phyloP scores from a whole-genome alignment of 176 grass and related monocot species.

The Ensete glaucum region DNA sequence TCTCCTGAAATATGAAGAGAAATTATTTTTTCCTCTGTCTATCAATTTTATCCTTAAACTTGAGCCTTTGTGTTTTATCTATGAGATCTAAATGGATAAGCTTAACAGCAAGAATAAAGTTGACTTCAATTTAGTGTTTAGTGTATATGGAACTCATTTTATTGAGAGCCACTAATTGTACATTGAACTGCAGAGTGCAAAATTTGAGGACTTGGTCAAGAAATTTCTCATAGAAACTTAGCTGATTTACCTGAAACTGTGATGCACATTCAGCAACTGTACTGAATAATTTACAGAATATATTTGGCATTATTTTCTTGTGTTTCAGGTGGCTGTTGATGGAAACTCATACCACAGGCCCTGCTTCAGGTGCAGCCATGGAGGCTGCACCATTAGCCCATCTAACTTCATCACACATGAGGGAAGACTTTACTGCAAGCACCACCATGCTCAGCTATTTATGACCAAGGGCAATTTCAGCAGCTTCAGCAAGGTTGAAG shows the following conservation, averaged over 20 bases:
- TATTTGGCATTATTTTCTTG: not conserved
- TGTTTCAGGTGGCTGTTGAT: conserved; percentile 60
- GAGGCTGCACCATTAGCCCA: conserved; percentile 71
- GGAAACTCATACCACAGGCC: conserved; percentile 78
- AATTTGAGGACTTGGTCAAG: too few relatives aligned
- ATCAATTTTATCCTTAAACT: too few relatives aligned
- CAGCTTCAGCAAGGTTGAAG: conserved; percentile 38
- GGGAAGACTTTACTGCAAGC: conserved; percentile 85
- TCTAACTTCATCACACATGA: conserved; percentile 79
- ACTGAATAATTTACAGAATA: not conserved
- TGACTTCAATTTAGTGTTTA: too few relatives aligned
- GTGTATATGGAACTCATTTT: too few relatives aligned
- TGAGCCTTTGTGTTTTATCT: too few relatives aligned
- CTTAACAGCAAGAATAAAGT: too few relatives aligned
- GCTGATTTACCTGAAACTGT: not conserved
- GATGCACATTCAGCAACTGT: not conserved
- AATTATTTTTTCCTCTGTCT: too few relatives aligned
- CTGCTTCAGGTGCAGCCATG: conserved; percentile 88
- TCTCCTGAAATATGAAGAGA: too few relatives aligned
- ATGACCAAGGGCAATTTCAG: conserved; percentile 87
- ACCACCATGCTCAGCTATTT: conserved; percentile 80
- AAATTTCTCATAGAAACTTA: too few relatives aligned
- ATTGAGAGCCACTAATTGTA: too few relatives aligned
- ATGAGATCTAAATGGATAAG: too few relatives aligned
- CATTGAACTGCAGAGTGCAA: too few relatives aligned